Base-by-base conservation (phyloP, 2,329 filamentous ascomycete genomes). In the Trichoderma brevicompactum region DNA sequence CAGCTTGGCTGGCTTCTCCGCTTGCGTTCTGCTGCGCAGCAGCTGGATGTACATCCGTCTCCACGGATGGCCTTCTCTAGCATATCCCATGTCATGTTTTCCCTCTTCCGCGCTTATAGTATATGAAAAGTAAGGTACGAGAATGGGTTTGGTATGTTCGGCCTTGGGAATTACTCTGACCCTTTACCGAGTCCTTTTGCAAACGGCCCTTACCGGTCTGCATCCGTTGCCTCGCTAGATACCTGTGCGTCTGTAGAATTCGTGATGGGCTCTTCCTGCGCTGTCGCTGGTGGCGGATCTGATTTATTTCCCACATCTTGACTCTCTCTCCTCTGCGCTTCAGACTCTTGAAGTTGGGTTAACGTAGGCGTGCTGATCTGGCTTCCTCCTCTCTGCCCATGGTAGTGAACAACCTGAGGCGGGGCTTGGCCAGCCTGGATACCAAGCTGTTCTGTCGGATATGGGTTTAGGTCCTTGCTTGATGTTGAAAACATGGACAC, bases 401-500 rank as follows among this genome's bases (percentile, higher is more conserved):
- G 87, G 69, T 89, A 89, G 70, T 89, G 87, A 36, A 89, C 81
- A 2, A 89, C 87, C 72, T 89, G 87, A 9, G 87, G 87, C 32
- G 87, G 86, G 15, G 83, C 80, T 73, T 89, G 87, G 15, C 87
- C 87, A 44, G 84, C 83, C 69, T 88, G 85, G 2, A 85, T 82
- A 15, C 87, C 87, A 5, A 89, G 77, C 56, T 89, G 80, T 70
- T 89, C 85, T 34, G 87, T 88, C 5, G 88, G 87, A 71, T 90
- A 90, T 0, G 85, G 88, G 70, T 90, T 85, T 38, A 90, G 78
- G 72, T 90, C 88, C 74, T 88, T 88, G 76, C 87, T 89, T 9
- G 87, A 90, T 1, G 88, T 90, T 41, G 87, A 90, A 71, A 90
- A 90, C 23, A 86, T 88, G 50, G 87, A 90, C 49, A 90, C 84